phyloP scores from a whole-genome alignment of 1,284 basidiomycete species.

The Ganoderma sinense region DNA sequence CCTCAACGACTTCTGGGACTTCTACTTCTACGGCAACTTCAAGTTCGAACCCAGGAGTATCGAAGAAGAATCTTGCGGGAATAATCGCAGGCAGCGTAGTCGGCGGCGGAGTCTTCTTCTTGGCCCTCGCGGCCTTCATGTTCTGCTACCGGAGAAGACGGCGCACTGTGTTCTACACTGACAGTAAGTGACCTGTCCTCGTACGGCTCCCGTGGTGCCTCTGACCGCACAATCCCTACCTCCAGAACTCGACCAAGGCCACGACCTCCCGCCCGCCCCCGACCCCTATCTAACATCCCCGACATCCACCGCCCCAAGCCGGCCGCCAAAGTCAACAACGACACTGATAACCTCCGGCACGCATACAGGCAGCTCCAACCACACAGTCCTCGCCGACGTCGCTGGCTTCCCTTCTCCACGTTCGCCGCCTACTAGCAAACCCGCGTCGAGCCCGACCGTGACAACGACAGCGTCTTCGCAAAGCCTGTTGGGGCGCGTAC shows the following conservation, averaged over 20 bases:
- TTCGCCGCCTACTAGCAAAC: background rate
- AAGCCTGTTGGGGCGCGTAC: background rate
- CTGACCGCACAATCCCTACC: background rate
- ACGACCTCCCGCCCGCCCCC: background rate
- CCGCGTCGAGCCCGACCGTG: background rate
- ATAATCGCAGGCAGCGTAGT: conserved; percentile 2
- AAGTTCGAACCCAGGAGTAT: background rate
- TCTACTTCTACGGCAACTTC: background rate
- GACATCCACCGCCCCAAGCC: background rate
- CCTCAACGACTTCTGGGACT: background rate
- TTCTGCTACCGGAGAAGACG: background rate
- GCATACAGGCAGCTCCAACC: background rate
- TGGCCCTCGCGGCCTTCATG: background rate
- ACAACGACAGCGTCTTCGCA: background rate
- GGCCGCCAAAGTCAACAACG: background rate
- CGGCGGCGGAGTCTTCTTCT: background rate
- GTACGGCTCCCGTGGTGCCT: background rate
- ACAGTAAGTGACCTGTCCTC: background rate
- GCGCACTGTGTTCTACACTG: background rate
- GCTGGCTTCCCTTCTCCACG: background rate
- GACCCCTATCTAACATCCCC: background rate
- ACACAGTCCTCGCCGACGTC: conserved; percentile 2
- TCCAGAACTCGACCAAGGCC: background rate
- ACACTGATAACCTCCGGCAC: background rate
- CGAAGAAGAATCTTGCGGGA: background rate